A percentile compares a stretch with the other conserved stretches of the same genome.
Evolutionary conservation across 2,329 filamentous ascomycete species (phyloP).

Genomic region (Ophiostoma sp.): DNA sequence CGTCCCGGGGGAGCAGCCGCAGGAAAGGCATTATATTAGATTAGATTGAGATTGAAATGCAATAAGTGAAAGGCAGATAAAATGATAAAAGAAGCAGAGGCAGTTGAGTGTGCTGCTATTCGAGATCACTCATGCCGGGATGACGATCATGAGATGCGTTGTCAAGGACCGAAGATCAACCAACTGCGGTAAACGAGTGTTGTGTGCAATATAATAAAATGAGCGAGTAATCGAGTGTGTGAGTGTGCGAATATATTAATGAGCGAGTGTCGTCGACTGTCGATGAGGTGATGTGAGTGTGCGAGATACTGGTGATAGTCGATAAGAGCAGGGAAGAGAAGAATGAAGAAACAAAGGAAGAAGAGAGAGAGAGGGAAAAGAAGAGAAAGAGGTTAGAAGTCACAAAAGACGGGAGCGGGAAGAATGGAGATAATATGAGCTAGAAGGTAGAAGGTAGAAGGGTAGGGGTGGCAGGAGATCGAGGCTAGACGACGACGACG

Average conservation of each 20-base stretch:
- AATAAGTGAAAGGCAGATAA: background rate
- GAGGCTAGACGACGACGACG: background rate
- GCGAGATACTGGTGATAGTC: background rate
- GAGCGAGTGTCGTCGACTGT: background rate
- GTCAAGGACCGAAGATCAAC: background rate
- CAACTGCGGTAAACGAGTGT: background rate
- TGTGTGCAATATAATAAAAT: background rate
- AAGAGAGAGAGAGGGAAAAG: background rate
- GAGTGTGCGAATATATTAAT: background rate
- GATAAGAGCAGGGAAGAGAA: conserved; percentile 4
- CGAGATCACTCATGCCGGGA: conserved; percentile 4
- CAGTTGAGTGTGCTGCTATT: background rate
- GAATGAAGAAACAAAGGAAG: conserved; percentile 2
- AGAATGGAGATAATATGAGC: conserved; percentile 6
- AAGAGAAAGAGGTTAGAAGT: background rate
- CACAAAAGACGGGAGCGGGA: background rate
- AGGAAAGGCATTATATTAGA: conserved; percentile 7
- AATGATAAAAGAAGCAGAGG: background rate
- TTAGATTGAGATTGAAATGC: background rate
- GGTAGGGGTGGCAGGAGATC: background rate
- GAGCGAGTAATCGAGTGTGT: background rate
- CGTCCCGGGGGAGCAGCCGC: conserved; percentile 3
- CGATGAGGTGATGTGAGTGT: background rate
- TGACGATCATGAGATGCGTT: background rate
- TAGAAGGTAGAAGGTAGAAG: background rate